Percentiles rank a stretch among this genome's conserved stretches.
phyloP scores from a whole-genome alignment of 2,329 filamentous ascomycete species.

The Cryphonectria carpinicola region DNA sequence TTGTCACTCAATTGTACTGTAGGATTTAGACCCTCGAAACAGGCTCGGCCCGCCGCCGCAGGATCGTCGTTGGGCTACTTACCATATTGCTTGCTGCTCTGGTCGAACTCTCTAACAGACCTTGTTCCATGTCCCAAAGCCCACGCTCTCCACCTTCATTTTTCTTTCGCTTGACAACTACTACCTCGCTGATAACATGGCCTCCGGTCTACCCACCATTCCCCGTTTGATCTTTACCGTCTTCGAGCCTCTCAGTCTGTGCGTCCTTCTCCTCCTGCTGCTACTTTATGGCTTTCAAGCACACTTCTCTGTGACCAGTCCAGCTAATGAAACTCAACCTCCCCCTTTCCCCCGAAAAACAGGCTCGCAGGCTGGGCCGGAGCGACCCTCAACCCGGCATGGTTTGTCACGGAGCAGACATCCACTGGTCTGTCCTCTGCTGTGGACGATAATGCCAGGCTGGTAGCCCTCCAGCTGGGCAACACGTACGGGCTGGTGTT shows the following conservation, averaged over 20 bases:
- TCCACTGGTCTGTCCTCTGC: conserved; percentile 43
- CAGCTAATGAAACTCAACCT: not conserved
- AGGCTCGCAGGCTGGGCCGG: conserved; percentile 64
- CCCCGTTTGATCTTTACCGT: conserved; percentile 70
- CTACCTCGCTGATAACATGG: conserved; percentile 47
- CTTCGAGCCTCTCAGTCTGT: conserved; percentile 71
- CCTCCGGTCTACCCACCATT: conserved; percentile 64
- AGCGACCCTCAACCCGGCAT: conserved; percentile 58
- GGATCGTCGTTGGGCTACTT: conserved; percentile 6
- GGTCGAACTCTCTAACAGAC: not conserved
- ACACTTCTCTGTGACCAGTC: not conserved
- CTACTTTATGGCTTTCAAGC: not conserved
- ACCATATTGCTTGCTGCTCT: not conserved
- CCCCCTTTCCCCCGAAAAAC: not conserved
- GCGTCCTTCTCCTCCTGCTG: conserved; percentile 38
- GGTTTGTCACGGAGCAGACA: conserved; percentile 68
- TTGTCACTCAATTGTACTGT: not conserved
- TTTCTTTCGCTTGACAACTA: not conserved
- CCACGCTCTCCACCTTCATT: not conserved
- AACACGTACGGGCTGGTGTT: conserved; percentile 71
- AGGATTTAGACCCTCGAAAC: not conserved
- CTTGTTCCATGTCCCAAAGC: not conserved
- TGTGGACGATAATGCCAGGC: conserved; percentile 50
- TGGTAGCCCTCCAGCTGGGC: conserved; percentile 69
- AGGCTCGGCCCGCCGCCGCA: conserved; percentile 7